A percentile compares a stretch with the other conserved stretches of the same genome.
phyloP scores from a whole-genome alignment of 257 asterid genomes.

The Solanum raphanifolium region DNA sequence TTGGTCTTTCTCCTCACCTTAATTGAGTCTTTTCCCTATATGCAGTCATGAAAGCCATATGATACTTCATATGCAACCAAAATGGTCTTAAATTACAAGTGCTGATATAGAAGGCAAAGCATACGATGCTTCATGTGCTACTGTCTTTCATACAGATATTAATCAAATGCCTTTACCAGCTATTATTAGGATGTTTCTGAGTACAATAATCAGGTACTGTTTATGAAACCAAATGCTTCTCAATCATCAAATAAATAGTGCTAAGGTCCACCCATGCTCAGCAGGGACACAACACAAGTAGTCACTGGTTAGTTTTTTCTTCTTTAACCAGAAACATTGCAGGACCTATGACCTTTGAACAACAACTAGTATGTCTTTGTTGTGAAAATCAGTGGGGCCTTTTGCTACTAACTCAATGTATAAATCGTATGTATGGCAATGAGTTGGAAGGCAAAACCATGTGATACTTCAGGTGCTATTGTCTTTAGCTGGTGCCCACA shows the following conservation, averaged over 20 bases:
- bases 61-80: neutral
- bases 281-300: neutral
- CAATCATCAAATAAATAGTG: neutral
- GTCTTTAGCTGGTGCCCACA: neutral
- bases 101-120: neutral
- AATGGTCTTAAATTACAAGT: neutral
- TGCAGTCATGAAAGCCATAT: neutral
- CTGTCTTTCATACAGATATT: neutral
- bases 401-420: neutral
- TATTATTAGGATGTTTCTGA: neutral
- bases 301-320: neutral
- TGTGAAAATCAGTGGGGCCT: neutral
- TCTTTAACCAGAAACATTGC: neutral
- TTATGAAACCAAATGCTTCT: neutral
- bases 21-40: neutral
- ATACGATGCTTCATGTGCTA: neutral
- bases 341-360: neutral
- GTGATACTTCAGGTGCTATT: neutral
- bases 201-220: neutral
- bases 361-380: neutral
- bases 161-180: neutral
- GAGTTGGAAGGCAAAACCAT: neutral
- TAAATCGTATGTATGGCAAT: neutral
- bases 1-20: neutral
- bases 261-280: neutral